phyloP scores from a whole-genome alignment of 2,329 filamentous ascomycete genomes.

The Calonectria pseudoreteaudii region DNA sequence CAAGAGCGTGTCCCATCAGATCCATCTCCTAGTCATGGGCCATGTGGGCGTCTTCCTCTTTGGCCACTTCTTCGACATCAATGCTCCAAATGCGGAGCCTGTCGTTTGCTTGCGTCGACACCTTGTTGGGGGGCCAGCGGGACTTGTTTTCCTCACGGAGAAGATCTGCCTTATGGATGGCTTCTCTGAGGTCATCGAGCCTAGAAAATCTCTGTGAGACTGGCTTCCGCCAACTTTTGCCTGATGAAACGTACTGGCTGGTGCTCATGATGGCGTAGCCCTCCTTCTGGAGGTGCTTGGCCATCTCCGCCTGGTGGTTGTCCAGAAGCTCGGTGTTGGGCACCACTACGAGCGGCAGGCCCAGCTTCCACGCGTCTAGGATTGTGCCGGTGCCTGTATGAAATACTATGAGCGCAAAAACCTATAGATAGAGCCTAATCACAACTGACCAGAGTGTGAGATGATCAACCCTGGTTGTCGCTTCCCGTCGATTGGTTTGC shows the following conservation, averaged over 20 bases:
- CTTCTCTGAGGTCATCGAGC: slow-evolving; percentile 48
- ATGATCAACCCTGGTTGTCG: slow-evolving; percentile 79
- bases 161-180: slow-evolving; percentile 51
- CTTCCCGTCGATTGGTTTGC: slow-evolving; percentile 59
- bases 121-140: slow-evolving; percentile 49
- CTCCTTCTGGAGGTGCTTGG: slow-evolving; percentile 77
- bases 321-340: slow-evolving; percentile 85
- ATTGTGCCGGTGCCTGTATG: slow-evolving; percentile 86
- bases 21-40: slow-evolving; percentile 51
- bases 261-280: slow-evolving; percentile 82
- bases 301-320: slow-evolving; percentile 92
- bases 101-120: slow-evolving; percentile 30
- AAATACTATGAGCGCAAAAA: slow-evolving; percentile 21
- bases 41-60: slow-evolving; percentile 53
- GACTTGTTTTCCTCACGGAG: slow-evolving; percentile 51
- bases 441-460: slow-evolving; percentile 82
- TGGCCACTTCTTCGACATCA: slow-evolving; percentile 45
- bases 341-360: slow-evolving; percentile 86
- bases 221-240: neutral
- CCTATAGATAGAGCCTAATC: neutral
- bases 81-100: slow-evolving; percentile 51
- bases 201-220: slow-evolving; percentile 32
- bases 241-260: slow-evolving; percentile 66
- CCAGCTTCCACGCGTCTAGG: slow-evolving; percentile 80
- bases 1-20: slow-evolving; percentile 12